These are phyloP conservation scores for Pycnococcus provasolii DNA, from an alignment of 139 green algal genomes.

Conservation along the genomic window DNA sequence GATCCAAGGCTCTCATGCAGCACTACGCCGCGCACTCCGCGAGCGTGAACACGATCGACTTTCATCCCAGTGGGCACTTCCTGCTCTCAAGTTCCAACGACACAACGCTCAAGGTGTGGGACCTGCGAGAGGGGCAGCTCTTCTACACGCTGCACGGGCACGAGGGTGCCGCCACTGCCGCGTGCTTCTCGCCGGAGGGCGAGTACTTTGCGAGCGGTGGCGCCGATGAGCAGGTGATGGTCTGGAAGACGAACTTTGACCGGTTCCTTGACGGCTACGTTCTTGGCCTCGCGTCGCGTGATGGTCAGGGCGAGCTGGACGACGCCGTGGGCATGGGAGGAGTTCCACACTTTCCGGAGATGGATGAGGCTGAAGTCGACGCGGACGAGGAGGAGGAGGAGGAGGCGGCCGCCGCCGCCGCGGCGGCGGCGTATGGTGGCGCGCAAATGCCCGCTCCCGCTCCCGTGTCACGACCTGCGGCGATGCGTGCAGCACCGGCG, in stretches of 20 bases:
- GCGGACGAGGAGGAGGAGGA: no score
- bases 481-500: no score
- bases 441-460: no score
- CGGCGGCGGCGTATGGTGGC: no score
- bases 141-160: constrained; percentile 85
- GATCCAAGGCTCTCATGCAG: constrained; percentile 60
- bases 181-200: constrained; percentile 57
- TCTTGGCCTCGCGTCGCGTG: no score
- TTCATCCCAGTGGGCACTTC: constrained; percentile 70
- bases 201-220: constrained; percentile 71
- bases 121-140: constrained; percentile 72
- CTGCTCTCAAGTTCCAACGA: constrained; percentile 63
- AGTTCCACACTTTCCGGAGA: no score
- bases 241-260: constrained; percentile 87
- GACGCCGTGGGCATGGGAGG: no score
- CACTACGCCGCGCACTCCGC: constrained; percentile 59
- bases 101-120: constrained; percentile 73
- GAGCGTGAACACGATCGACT: constrained; percentile 54
- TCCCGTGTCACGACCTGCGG: no score
- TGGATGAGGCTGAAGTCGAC: no score
- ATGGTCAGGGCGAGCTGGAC: no score
- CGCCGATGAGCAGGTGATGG: constrained; percentile 73
- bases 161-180: constrained; percentile 55
- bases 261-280: constrained; percentile 7
- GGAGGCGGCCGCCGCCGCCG: no score